phyloP scores from a whole-genome alignment of 2,329 filamentous ascomycete species.

The Aspergillus floridensis region DNA sequence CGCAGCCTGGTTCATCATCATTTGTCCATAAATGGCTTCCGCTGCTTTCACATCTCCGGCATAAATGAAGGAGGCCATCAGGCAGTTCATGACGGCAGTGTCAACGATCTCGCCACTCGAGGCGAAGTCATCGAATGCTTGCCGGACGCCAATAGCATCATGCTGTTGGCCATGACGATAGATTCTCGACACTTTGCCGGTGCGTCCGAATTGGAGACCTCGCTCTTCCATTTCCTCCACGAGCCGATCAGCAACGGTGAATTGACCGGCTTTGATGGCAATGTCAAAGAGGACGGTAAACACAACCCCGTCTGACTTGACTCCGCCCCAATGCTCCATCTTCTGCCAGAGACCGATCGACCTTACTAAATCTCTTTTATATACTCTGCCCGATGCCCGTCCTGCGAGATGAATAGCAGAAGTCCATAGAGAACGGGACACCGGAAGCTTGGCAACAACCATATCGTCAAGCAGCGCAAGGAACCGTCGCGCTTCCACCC shows the following conservation, averaged over 20 bases:
- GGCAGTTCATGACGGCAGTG: slow-evolving; percentile 78
- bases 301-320: slow-evolving; percentile 70
- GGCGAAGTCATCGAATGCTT: slow-evolving; percentile 80
- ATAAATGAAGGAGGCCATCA: slow-evolving; percentile 74
- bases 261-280: slow-evolving; percentile 82
- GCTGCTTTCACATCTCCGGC: slow-evolving; percentile 74
- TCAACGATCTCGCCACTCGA: slow-evolving; percentile 83
- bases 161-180: slow-evolving; percentile 75
- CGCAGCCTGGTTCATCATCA: slow-evolving; percentile 64
- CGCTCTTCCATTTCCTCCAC: slow-evolving; percentile 75
- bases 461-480: slow-evolving; percentile 82
- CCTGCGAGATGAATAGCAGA: slow-evolving; percentile 76
- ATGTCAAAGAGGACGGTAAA: slow-evolving; percentile 92
- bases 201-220: slow-evolving; percentile 68
- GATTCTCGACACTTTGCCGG: slow-evolving; percentile 77
- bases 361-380: slow-evolving; percentile 61
- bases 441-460: slow-evolving; percentile 66
- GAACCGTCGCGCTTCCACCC: slow-evolving; percentile 68
- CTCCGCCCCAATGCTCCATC: slow-evolving; percentile 73
- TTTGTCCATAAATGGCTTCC: slow-evolving; percentile 75
- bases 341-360: slow-evolving; percentile 79
- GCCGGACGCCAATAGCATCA: slow-evolving; percentile 71
- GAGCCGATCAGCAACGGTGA: slow-evolving; percentile 77
- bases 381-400: slow-evolving; percentile 62
- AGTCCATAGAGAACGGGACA: slow-evolving; percentile 74